phyloP scores from a whole-genome alignment of 1,284 basidiomycete genomes.

The Malassezia equina region DNA sequence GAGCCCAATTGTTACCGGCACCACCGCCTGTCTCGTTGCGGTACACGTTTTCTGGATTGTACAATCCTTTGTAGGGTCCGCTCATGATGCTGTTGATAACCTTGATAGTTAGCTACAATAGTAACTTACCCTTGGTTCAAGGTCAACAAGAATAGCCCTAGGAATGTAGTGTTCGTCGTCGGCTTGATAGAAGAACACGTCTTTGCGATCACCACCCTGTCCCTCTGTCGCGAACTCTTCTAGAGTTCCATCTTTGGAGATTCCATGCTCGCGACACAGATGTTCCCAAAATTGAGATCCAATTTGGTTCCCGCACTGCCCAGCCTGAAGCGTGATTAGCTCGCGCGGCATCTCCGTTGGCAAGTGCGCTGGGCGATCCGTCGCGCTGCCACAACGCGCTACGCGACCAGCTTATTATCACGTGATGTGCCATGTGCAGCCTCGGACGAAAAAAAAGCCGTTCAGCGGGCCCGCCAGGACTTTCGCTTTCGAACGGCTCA shows the following conservation, averaged over 20 bases:
- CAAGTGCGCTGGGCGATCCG: background rate
- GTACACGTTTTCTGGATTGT: slow-evolving; percentile 98
- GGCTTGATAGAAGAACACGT: slow-evolving; percentile 99
- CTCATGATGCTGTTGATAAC: slow-evolving; percentile 90
- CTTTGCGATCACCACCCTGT: slow-evolving; percentile 66
- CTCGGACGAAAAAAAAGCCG: slow-evolving; percentile 7
- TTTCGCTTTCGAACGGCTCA: slow-evolving; percentile 4
- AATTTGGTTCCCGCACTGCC: slow-evolving; percentile 47
- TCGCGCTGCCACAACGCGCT: background rate
- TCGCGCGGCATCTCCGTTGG: slow-evolving; percentile 32
- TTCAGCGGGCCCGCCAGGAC: background rate
- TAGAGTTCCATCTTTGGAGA: slow-evolving; percentile 43
- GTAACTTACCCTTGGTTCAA: slow-evolving; percentile 78
- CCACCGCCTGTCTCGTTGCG: slow-evolving; percentile 90
- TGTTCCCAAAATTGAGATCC: slow-evolving; percentile 48
- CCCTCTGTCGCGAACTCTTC: slow-evolving; percentile 42
- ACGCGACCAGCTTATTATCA: slow-evolving; percentile 13
- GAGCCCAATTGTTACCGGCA: slow-evolving; percentile 97
- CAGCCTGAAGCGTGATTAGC: slow-evolving; percentile 46
- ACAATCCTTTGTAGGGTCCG: slow-evolving; percentile 83
- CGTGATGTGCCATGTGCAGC: slow-evolving; percentile 15
- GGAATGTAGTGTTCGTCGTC: slow-evolving; percentile 99
- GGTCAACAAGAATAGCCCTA: slow-evolving; percentile 85
- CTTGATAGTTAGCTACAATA: slow-evolving; percentile 50
- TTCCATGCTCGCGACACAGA: slow-evolving; percentile 46